Evolutionary conservation across 2,329 filamentous ascomycete species (phyloP).

Genomic region (Clonostachys byssicola): DNA sequence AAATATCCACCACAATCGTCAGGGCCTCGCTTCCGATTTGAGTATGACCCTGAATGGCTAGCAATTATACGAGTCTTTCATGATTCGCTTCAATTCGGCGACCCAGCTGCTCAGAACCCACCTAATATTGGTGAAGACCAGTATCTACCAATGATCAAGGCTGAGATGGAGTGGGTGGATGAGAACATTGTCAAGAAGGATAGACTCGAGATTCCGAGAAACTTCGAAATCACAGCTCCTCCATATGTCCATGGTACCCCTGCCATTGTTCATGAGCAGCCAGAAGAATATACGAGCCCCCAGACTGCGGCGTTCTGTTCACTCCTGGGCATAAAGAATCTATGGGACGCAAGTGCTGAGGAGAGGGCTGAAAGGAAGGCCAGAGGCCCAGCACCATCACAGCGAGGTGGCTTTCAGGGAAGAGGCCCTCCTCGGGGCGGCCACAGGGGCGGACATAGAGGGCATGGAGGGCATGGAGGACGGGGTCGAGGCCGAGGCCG

Average conservation of each 20-base stretch:
- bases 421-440: slow-evolving; percentile 26
- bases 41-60: slow-evolving; percentile 94
- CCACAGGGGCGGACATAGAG: slow-evolving; percentile 27
- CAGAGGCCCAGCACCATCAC: slow-evolving; percentile 48
- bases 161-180: slow-evolving; percentile 75
- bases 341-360: slow-evolving; percentile 68
- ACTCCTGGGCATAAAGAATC: slow-evolving; percentile 71
- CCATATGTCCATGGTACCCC: slow-evolving; percentile 56
- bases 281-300: slow-evolving; percentile 79
- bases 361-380: slow-evolving; percentile 58
- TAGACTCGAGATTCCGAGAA: slow-evolving; percentile 67
- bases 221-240: slow-evolving; percentile 76
- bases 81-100: slow-evolving; percentile 57
- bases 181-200: slow-evolving; percentile 62
- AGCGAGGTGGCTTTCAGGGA: slow-evolving; percentile 18
- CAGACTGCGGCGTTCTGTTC: slow-evolving; percentile 83
- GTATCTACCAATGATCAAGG: slow-evolving; percentile 65
- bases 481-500: slow-evolving; percentile 17
- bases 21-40: slow-evolving; percentile 49
- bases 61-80: slow-evolving; percentile 86
- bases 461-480: slow-evolving; percentile 22
- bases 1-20: slow-evolving; percentile 9
- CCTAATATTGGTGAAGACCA: slow-evolving; percentile 62
- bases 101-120: slow-evolving; percentile 46
- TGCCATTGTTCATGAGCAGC: slow-evolving; percentile 56